Evolutionary conservation across 495 filamentous ascomycete genomes (phyloP).

Genomic region (Hypomontagnella monticulosa): DNA sequence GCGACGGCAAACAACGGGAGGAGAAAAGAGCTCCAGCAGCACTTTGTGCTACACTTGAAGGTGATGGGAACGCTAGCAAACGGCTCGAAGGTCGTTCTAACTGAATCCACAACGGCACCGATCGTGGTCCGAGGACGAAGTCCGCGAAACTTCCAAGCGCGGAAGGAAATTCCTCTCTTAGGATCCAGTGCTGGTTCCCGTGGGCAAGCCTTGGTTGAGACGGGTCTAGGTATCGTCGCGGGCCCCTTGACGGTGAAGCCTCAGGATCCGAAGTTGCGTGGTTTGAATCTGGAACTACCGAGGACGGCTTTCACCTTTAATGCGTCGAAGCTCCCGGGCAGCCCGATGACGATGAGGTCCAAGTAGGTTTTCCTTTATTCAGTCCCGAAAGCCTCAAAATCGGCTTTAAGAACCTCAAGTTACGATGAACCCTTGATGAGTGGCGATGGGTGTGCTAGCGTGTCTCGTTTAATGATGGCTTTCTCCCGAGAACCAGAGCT

Average conservation of each 20-base stretch:
- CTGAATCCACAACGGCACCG: slow-evolving; percentile 76
- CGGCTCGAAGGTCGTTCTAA: slow-evolving; percentile 71
- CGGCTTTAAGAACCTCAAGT: not conserved
- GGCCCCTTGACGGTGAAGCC: slow-evolving; percentile 61
- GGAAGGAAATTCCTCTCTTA: slow-evolving; percentile 78
- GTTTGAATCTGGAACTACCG: slow-evolving; percentile 59
- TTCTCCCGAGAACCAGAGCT: slow-evolving; percentile 12
- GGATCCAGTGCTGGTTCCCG: slow-evolving; percentile 76
- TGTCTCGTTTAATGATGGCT: not conserved
- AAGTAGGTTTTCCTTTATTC: slow-evolving; percentile 53
- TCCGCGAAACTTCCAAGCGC: slow-evolving; percentile 80
- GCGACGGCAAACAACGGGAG: slow-evolving; percentile 76
- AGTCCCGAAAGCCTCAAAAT: not conserved
- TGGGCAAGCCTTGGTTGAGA: slow-evolving; percentile 61
- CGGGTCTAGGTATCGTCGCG: slow-evolving; percentile 56
- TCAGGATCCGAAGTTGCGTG: slow-evolving; percentile 57
- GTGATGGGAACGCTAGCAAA: slow-evolving; percentile 76
- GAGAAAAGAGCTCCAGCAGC: slow-evolving; percentile 81
- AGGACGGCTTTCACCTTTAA: slow-evolving; percentile 64
- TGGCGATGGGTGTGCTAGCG: not conserved
- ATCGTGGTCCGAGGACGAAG: slow-evolving; percentile 82
- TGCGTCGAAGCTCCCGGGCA: slow-evolving; percentile 61
- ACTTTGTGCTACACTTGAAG: slow-evolving; percentile 80
- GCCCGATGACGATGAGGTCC: slow-evolving; percentile 62
- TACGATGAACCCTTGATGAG: not conserved